A percentile compares a stretch with the other conserved stretches of the same genome.
Evolutionary conservation across 139 green algal genomes (phyloP).

Genomic region (Monoraphidium neglectum): DNA sequence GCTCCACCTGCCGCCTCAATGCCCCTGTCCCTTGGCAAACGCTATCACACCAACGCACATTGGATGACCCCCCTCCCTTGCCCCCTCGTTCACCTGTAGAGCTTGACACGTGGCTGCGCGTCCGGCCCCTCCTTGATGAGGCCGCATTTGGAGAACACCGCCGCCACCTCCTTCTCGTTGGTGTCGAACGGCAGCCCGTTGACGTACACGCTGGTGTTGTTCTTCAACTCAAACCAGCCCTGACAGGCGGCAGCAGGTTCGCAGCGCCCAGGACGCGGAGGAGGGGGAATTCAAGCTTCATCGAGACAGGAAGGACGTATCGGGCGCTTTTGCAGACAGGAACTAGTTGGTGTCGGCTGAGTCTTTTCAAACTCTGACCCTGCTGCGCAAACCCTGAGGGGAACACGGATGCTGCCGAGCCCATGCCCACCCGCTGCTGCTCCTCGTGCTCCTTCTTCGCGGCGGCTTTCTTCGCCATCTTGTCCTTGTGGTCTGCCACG

Average conservation of each 20-base stretch:
- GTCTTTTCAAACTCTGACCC: not conserved
- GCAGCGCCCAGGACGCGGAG: not conserved
- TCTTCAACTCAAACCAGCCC: conserved; percentile 85
- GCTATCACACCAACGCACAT: not conserved
- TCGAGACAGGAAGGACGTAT: not conserved
- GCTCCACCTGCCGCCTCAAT: not conserved
- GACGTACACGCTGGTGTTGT: conserved; percentile 96
- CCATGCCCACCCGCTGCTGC: not conserved
- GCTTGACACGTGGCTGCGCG: conserved; percentile 47
- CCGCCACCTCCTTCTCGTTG: conserved; percentile 76
- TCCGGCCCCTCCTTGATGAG: conserved; percentile 65
- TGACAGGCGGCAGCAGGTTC: not conserved
- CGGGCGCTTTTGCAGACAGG: not conserved
- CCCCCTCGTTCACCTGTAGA: conserved; percentile 29
- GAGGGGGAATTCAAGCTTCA: not conserved
- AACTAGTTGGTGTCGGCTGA: too few relatives aligned
- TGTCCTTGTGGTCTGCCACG: conserved; percentile 7
- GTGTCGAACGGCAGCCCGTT: conserved; percentile 88
- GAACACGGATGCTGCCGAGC: not conserved
- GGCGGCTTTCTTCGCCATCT: not conserved
- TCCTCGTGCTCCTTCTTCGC: conserved; percentile 2
- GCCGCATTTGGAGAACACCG: conserved; percentile 71
- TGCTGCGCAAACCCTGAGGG: not conserved
- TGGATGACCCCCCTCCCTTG: not conserved
- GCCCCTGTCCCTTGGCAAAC: not conserved